phyloP scores from a whole-genome alignment of 1,139 yeast genomes.

The Pichia norvegensis region DNA sequence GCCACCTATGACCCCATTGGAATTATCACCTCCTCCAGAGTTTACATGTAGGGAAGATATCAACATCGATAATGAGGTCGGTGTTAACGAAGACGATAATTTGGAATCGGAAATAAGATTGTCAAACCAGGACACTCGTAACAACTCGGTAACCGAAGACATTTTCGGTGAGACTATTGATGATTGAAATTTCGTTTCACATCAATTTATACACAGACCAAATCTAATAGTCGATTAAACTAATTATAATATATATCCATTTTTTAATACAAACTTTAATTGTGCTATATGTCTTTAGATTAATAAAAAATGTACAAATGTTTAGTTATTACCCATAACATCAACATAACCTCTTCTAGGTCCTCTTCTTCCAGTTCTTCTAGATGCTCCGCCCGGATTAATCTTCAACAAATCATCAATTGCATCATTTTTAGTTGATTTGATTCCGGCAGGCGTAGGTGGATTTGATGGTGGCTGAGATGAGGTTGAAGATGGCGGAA shows the following conservation, averaged over 20 bases:
- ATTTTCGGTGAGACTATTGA: conserved; percentile 23
- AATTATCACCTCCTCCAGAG: conserved; percentile 21
- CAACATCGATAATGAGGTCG: conserved; percentile 11
- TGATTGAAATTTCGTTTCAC: conserved; percentile 1
- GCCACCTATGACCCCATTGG: conserved; percentile 31
- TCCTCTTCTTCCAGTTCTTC: conserved; percentile 56
- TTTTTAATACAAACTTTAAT: background rate
- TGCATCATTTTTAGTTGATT: conserved; percentile 23
- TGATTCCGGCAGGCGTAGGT: conserved; percentile 11
- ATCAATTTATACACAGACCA: background rate
- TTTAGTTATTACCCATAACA: conserved; percentile 38
- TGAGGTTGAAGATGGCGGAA: background rate
- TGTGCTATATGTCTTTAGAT: no score
- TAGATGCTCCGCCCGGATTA: conserved; percentile 33
- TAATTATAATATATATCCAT: background rate
- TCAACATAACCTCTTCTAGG: conserved; percentile 70
- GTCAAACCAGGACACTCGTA: conserved; percentile 3
- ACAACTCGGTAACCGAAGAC: conserved; percentile 13
- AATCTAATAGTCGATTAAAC: background rate
- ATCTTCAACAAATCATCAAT: conserved; percentile 62
- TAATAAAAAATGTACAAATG: background rate
- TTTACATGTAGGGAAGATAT: conserved; percentile 10
- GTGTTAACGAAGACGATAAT: conserved; percentile 7
- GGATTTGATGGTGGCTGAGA: conserved; percentile 7
- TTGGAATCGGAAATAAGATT: background rate